These are phyloP conservation scores for Aquilaria yunnanensis DNA, from an alignment of 345 rosid species.

Conservation along the genomic window DNA sequence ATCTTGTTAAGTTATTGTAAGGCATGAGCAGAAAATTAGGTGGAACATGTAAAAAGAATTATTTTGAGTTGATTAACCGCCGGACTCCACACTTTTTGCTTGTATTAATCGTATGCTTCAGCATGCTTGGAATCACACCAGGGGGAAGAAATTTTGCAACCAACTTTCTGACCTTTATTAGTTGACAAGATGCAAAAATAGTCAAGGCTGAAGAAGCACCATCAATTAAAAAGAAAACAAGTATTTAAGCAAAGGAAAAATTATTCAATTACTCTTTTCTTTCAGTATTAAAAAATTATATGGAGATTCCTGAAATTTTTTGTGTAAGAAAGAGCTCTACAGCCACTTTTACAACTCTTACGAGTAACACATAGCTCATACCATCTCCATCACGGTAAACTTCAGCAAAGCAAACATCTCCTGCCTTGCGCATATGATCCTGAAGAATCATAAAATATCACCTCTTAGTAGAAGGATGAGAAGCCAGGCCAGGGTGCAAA, in stretches of 20 bases:
- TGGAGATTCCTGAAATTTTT: not conserved
- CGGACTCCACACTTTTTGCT: too few relatives aligned
- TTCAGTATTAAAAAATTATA: not conserved
- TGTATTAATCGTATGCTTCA: too few relatives aligned
- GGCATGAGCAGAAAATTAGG: too few relatives aligned
- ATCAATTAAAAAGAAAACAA: not conserved
- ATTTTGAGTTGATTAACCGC: too few relatives aligned
- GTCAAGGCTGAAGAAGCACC: too few relatives aligned
- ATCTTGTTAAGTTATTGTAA: too few relatives aligned
- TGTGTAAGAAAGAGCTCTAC: not conserved
- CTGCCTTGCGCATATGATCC: slow-evolving; percentile 41
- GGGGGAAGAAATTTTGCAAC: too few relatives aligned
- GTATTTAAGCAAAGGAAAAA: not conserved
- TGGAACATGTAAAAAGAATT: too few relatives aligned
- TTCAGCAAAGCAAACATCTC: slow-evolving; percentile 36
- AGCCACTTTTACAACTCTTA: too few relatives aligned
- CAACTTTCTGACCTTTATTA: too few relatives aligned
- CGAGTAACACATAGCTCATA: slow-evolving; percentile 10
- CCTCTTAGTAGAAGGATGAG: not conserved
- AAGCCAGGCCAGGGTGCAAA: not conserved
- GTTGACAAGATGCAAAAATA: too few relatives aligned
- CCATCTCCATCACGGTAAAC: slow-evolving; percentile 34
- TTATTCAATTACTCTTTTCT: not conserved
- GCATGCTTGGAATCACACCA: too few relatives aligned
- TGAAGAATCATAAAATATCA: slow-evolving; percentile 7